A percentile compares a stretch with the other conserved stretches of the same genome.
Evolutionary conservation across 352 stramenopile species (phyloP).

Genomic region (Globisporangium cystogenes): DNA sequence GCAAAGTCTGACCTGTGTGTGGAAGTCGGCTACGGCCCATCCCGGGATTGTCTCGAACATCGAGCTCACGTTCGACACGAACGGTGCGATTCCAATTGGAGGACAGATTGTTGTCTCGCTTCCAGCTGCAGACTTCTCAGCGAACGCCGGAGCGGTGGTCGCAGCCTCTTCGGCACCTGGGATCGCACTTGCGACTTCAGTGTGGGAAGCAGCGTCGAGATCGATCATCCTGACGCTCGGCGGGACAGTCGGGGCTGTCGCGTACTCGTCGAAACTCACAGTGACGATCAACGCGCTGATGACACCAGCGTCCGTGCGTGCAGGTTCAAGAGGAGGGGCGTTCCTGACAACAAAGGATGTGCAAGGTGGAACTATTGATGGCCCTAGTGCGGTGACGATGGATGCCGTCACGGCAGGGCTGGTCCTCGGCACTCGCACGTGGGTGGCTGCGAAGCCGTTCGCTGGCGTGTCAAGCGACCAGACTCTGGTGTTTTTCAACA

Average conservation of each 20-base stretch:
- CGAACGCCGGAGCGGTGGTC: conserved; percentile 8
- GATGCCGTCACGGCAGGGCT: conserved; percentile 36
- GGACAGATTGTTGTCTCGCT: conserved; percentile 35
- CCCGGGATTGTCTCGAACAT: conserved; percentile 43
- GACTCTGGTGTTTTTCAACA: conserved; percentile 37
- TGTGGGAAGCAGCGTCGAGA: conserved; percentile 21
- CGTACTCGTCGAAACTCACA: conserved; percentile 22
- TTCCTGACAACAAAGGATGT: conserved; percentile 39
- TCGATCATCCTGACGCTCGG: conserved; percentile 17
- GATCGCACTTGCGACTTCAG: conserved; percentile 1
- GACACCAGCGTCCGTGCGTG: conserved; percentile 36
- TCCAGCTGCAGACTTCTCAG: conserved; percentile 30
- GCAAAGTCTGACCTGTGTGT: conserved; percentile 23
- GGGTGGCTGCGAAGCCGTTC: conserved; percentile 29
- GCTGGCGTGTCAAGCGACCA: conserved; percentile 48
- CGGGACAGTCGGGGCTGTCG: conserved; percentile 16
- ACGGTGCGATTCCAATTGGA: conserved; percentile 27
- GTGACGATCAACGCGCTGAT: conserved; percentile 32
- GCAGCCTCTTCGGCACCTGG: not conserved
- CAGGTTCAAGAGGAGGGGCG: conserved; percentile 11
- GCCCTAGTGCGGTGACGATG: conserved; percentile 30
- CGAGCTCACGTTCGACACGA: conserved; percentile 38
- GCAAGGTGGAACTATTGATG: conserved; percentile 38
- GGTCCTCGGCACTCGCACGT: conserved; percentile 42
- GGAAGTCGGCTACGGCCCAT: conserved; percentile 31